Evolutionary conservation across 805 yeast genomes (phyloP), one percentile per base, ranked within the genome.

Genomic region (Starmerella sp.): DNA sequence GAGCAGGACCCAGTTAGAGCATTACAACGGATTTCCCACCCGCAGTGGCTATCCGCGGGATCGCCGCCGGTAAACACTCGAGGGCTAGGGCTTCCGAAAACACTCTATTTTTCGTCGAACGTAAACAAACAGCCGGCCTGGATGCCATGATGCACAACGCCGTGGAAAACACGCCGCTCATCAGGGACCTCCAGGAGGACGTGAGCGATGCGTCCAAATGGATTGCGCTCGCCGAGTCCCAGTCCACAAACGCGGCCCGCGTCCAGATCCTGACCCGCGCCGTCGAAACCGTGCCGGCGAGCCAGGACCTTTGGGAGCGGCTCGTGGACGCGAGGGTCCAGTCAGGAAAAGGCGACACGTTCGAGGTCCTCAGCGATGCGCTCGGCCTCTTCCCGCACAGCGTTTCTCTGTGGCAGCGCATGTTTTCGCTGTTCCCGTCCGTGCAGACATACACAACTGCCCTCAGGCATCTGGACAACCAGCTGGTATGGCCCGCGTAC

Each of bases 401-500:
- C 36, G 17, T 11, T 6, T 38, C 35, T 10, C 37, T 60, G 3
- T 60, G 63, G 63, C 31, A 42, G 9, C 48, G 42, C 34, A 36
- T 51, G 39, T 15, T 60, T 14, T 28, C 42, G 11, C 44, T 48
- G 22, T 50, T 43, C 32, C 63, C 63, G 7, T 31, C 53, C n/a
- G 67, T 83, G 43, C 63, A 64, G 5, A 67, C 68, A 4, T 81
- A 82, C 63, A 77, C 83, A 61, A 61, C 65, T 32, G 76, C 83
- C 0, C 66, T 85, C 8, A 70, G 71, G 52, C 58, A 69, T 5
- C 65, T 77, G 0, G 81, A 79, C 54, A 88, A 82, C 65, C 74
- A 75, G 4, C 59, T 71, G 32, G 75, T 84, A 35, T 78, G 93
- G 78, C 69, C 73, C 1, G 63, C 75, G 57, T 84, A 79, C 54